Evolutionary conservation across 768 basidiomycete species (phyloP).

Genomic region (Fomitopsis serialis): DNA sequence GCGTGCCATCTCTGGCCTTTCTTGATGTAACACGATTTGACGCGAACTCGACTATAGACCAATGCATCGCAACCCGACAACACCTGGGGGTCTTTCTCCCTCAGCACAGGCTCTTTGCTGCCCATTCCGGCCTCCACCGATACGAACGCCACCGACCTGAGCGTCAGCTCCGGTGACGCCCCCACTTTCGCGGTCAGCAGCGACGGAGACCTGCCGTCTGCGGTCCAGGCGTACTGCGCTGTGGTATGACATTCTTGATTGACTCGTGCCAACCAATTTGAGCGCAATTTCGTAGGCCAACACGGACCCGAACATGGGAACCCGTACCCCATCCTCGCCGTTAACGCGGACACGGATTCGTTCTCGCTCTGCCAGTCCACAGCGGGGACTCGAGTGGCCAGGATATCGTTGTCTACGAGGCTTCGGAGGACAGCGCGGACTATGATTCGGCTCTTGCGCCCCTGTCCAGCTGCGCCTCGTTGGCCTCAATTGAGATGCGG

Average conservation of each 20-base stretch:
- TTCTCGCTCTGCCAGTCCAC: conserved; percentile 11
- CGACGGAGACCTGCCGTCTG: conserved; percentile 17
- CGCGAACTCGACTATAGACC: conserved; percentile 27
- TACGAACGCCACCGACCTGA: conserved; percentile 30
- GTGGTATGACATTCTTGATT: conserved; percentile 19
- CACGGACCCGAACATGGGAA: conserved; percentile 2
- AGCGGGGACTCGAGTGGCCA: not conserved
- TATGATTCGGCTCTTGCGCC: conserved; percentile 19
- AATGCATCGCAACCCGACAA: conserved; percentile 46
- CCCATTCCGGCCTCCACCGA: conserved; percentile 28
- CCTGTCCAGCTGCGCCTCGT: conserved; percentile 17
- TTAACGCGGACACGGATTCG: conserved; percentile 13
- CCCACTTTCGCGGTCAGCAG: conserved; percentile 34
- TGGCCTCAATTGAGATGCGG: not conserved
- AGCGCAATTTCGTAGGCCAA: conserved; percentile 10
- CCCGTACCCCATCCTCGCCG: conserved; percentile 8
- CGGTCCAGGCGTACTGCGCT: conserved; percentile 32
- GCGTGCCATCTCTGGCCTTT: conserved; percentile 7
- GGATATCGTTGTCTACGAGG: conserved; percentile 16
- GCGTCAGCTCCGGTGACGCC: conserved; percentile 23
- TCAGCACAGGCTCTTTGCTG: conserved; percentile 32
- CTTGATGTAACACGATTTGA: not conserved
- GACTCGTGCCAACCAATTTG: too few species aligned
- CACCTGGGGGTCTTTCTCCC: conserved; percentile 36
- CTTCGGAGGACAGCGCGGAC: conserved; percentile 7